A percentile compares a stretch with the other conserved stretches of the same genome.
Evolutionary conservation across 306 rosid species (phyloP).

Genomic region (Vicia faba): DNA sequence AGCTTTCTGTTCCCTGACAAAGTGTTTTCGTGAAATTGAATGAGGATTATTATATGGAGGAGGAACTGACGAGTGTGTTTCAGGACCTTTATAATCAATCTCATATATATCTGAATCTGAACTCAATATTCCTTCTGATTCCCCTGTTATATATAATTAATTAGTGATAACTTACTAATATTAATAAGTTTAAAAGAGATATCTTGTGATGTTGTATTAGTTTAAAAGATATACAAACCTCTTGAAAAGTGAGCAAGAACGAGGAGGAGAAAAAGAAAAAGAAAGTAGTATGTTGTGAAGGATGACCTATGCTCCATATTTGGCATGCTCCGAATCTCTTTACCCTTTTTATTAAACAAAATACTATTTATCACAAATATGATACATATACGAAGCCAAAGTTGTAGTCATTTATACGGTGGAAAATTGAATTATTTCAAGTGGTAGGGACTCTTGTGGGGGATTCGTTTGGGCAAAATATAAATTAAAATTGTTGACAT

Average conservation of each 20-base stretch:
- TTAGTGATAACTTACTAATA: not conserved
- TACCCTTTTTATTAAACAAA: slow-evolving; percentile 5
- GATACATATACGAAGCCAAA: not conserved
- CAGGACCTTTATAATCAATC: slow-evolving; percentile 96
- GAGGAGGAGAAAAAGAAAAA: slow-evolving; percentile 57
- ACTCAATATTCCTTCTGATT: slow-evolving; percentile 41
- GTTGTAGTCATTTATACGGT: slow-evolving; percentile 32
- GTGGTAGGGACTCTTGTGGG: slow-evolving; percentile 13
- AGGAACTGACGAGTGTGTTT: slow-evolving; percentile 77
- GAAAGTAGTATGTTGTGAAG: slow-evolving; percentile 43
- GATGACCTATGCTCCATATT: slow-evolving; percentile 62
- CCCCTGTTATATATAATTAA: slow-evolving; percentile 40
- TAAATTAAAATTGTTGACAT: slow-evolving; percentile 47
- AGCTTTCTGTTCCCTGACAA: slow-evolving; percentile 14
- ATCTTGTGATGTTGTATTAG: too few relatives aligned
- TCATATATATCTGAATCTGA: slow-evolving; percentile 58
- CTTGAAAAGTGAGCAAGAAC: slow-evolving; percentile 44
- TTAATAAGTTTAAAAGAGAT: too few relatives aligned
- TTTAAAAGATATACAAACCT: slow-evolving; percentile 42
- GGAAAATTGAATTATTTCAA: slow-evolving; percentile 28
- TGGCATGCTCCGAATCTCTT: slow-evolving; percentile 22
- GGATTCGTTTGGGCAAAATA: slow-evolving; percentile 13
- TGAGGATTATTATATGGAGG: slow-evolving; percentile 61
- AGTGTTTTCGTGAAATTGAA: slow-evolving; percentile 27
- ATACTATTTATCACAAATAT: not conserved